Evolutionary conservation across 106 monocot genomes (phyloP), one percentile per base, ranked within the genome.

Genomic region (Allium fistulosum): DNA sequence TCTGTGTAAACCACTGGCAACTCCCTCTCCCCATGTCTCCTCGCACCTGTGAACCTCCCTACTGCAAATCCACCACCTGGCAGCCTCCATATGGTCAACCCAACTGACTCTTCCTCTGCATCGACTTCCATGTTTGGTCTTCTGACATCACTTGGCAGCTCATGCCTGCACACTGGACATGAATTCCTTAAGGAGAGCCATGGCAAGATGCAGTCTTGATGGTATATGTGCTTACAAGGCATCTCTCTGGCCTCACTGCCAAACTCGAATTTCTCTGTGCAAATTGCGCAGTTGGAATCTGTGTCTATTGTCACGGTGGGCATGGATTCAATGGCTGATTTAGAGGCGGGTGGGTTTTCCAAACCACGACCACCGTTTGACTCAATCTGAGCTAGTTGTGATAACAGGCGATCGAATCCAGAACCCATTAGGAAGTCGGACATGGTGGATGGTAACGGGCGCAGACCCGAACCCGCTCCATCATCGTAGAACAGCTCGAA

Each of bases 401-500:
- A 77, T 17, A 84, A 74, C 13, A 84, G 61, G 4, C 84, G 69
- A 59, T 84, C 84, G 71, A 84, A 84, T 1, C 84, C 80, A 13
- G 84, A 80, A 6, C 80, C 77, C 84, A 80, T 77, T 46, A 84
- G 53, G 72, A 84, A 80, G 10, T 84, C 84, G n/a, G 84, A 80
- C 65, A 84, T 71, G 74, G 74, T 80, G 3, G 77, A 46, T 4
- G 84, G 84, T 16, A 84, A 28, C 18, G 84, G 84, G 58, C 84
- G 80, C 57, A 84, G 77, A 45, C 84, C 84, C 16, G 77, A 71
- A 7, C 80, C 84, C 15, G 67, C 55, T 8, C 80, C 77, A 26
- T 84, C 84, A 48, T 84, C 77, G 53, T 84, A 80, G 71, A 80
- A 84, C 14, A 84, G 60, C 74, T 80, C 84, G 46, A 84, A 84